Base-by-base conservation (phyloP, 2,329 filamentous ascomycete species). In the Sporothrix luriei region DNA sequence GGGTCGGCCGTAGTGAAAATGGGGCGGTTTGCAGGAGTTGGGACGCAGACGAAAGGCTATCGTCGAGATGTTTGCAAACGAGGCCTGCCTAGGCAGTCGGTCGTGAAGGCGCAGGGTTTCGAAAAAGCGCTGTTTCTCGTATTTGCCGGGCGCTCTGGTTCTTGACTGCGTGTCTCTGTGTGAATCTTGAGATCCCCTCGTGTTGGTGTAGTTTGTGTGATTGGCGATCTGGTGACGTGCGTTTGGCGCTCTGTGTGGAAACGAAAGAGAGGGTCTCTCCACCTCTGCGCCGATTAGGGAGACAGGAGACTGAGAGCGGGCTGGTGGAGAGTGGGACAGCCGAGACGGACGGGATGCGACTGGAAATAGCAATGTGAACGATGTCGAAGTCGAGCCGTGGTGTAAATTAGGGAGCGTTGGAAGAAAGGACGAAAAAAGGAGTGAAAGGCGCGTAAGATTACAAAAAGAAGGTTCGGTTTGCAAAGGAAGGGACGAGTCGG, bases 221-320 rank as follows among this genome's bases (percentile, higher is more conserved):
- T 65, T 65, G 68, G 68, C 61, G 68, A 69, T 43, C 61, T 43
- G 59, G 59, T 69, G 68, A 69, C 68, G 68, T 69, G 68, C 59
- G 68, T 40, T 69, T 33, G 57, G 67, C 57, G 48, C 54, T 55
- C 19, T 68, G 66, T 21, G 51, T 24, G 51, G 21, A 52, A 52
- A 52, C 3, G 24, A 6, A 26, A 29, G 33, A 33, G 52, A 55
- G 52, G 52, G 57, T 49, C 57, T 69, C 67, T 69, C 67, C 67
- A 69, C 67, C 49, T 52, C 1, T 54, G 59, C 38, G 38, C 40
- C 57, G 33, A 61, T 29, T 48, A 19, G 59, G 40, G 19, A 40
- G 14, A 33, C 24, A 24, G 38, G n/a, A n/a, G n/a, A n/a, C n/a
- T n/a, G n/a, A n/a, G n/a, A n/a, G n/a, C n/a, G n/a, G n/a, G n/a